phyloP scores from a whole-genome alignment of 164 flowering plant genomes.

The Santalum album region DNA sequence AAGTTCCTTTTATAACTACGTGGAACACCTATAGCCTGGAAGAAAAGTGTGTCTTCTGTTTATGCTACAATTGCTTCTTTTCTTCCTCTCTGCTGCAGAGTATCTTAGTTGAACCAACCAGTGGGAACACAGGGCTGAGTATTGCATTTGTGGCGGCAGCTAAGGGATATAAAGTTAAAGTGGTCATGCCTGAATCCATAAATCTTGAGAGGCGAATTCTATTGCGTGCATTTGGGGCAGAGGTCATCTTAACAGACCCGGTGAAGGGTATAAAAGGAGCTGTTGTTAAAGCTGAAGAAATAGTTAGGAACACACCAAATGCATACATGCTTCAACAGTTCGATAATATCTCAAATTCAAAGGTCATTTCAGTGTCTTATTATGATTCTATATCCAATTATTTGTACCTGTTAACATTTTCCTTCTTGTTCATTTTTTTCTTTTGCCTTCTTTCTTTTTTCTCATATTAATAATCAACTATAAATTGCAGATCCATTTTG shows the following conservation, averaged over 20 bases:
- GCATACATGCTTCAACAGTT: conserved; percentile 79
- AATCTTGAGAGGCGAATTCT: conserved; percentile 61
- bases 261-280: conserved; percentile 69
- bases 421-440: background rate
- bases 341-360: conserved; percentile 52
- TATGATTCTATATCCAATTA: background rate
- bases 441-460: conserved; percentile 3
- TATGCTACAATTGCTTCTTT: background rate
- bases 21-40: background rate
- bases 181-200: conserved; percentile 77
- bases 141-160: conserved; percentile 80
- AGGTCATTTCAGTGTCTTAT: conserved; percentile 24
- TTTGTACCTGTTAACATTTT: background rate
- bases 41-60: background rate
- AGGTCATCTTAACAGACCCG: conserved; percentile 68
- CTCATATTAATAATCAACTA: conserved; percentile 1
- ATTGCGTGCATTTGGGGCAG: conserved; percentile 84
- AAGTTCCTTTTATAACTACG: background rate
- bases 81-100: conserved; percentile 27
- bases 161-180: conserved; percentile 65
- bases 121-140: conserved; percentile 80
- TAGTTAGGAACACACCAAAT: conserved; percentile 53
- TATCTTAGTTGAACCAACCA: conserved; percentile 72
- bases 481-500: conserved; percentile 65
- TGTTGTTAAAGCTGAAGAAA: conserved; percentile 70